Base-by-base conservation (phyloP, 148 eudicot species). In the Rhododendron henanense region DNA sequence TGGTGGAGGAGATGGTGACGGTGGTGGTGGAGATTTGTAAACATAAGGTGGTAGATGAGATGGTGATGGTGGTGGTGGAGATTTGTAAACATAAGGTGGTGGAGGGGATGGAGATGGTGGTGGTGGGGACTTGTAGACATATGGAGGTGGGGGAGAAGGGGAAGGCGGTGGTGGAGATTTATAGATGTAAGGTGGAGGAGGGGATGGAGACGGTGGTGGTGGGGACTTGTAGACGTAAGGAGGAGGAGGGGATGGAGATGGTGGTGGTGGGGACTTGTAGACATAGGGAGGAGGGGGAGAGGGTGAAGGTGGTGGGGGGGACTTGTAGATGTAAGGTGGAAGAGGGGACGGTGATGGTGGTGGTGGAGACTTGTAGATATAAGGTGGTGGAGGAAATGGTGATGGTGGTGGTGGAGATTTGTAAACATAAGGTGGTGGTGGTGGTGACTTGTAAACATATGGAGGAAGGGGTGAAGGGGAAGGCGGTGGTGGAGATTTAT, bases 111-210 rank as follows among this genome's bases (percentile, higher is more conserved):
- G 59, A 0, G 59, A 53, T 0, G 57, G 18, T 2, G 57, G 57
- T 13, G 86, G 51, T 18, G 81, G 50, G 3, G 47, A 84, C 10
- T 84, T 31, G 81, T 84, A 85, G 14, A 19, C 1, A 11, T 55
- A 61, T 0, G 87, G 91, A 0, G 90, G 78, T 0, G 88, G 91
- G 73, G 91, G 79, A 0, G 83, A 79, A 6, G 90, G 87, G 0
- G 90, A 84, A 2, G 88, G 91, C 5, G 87, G 86, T 13, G 87
- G 91, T 51, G 91, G 91, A 0, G 91, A 90, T 18, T 84, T 90
- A 67, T 90, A 90, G 47, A 57, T 4, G 31, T 90, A 90, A 1
- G 91, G 87, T 1, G 91, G 91, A 10, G 88, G 84, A 3, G 90
- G 91, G 3, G 87, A 84, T 1, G 83, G 63, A 0, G 81, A 50